Percentiles rank a stretch among this genome's conserved stretches.
Conservation (phyloP, 805 yeast genomes). For the Kluyveromyces wickerhamii region DNA sequence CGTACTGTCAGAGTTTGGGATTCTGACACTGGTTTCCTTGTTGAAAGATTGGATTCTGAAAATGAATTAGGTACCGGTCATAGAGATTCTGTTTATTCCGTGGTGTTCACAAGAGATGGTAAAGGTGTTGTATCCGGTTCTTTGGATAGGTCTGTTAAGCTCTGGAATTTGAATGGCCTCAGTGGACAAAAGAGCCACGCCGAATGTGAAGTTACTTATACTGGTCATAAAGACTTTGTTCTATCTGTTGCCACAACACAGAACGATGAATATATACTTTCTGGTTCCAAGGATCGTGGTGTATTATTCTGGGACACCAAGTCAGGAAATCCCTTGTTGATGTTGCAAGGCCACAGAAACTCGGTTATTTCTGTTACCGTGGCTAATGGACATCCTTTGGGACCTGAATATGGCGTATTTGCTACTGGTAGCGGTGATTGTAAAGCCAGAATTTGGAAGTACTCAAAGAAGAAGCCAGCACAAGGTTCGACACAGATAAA, state of each 20-base stretch:
- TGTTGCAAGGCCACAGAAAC: slow-evolving; percentile 96
- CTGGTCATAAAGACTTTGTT: slow-evolving; percentile 95
- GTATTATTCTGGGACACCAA: slow-evolving; percentile 94
- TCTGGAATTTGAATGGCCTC: slow-evolving; percentile 68
- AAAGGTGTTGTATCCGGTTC: slow-evolving; percentile 91
- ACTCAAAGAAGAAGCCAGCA: slow-evolving; percentile 33
- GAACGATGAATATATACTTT: slow-evolving; percentile 79
- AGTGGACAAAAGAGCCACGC: slow-evolving; percentile 38
- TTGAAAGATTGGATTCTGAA: slow-evolving; percentile 87
- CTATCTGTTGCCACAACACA: slow-evolving; percentile 91
- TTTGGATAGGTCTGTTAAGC: slow-evolving; percentile 88
- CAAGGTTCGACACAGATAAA: slow-evolving; percentile 11
- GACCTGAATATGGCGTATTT: slow-evolving; percentile 60
- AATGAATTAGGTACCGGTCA: slow-evolving; percentile 87
- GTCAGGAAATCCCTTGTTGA: slow-evolving; percentile 84
- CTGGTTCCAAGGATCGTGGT: slow-evolving; percentile 96
- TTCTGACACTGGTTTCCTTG: slow-evolving; percentile 81
- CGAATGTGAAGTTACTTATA: slow-evolving; percentile 81
- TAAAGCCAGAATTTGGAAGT: slow-evolving; percentile 94
- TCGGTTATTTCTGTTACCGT: slow-evolving; percentile 93
- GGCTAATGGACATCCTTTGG: slow-evolving; percentile 63
- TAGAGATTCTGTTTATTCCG: slow-evolving; percentile 91
- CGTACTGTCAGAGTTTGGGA: slow-evolving; percentile 97
- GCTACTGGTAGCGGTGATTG: slow-evolving; percentile 98
- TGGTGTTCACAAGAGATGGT: slow-evolving; percentile 87